Evolutionary conservation across 768 basidiomycete genomes (phyloP).

Genomic region (Boletus rubroflammeus): DNA sequence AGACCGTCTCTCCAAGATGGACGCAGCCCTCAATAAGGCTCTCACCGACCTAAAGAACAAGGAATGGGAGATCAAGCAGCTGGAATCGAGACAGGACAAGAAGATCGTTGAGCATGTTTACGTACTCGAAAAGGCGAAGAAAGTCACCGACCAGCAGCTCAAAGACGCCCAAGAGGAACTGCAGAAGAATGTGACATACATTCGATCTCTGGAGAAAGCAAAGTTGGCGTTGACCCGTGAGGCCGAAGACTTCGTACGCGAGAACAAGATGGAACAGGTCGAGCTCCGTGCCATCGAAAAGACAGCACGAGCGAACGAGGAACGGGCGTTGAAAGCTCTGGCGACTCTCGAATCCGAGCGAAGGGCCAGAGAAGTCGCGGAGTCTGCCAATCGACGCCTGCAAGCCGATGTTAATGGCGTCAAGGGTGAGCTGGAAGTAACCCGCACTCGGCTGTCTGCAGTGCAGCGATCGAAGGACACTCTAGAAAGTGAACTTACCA

Average conservation of each 20-base stretch:
- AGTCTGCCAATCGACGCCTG: conserved; percentile 55
- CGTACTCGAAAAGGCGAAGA: conserved; percentile 93
- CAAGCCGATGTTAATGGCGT: conserved; percentile 58
- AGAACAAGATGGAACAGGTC: conserved; percentile 66
- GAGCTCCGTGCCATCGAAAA: conserved; percentile 70
- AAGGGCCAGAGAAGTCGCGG: conserved; percentile 59
- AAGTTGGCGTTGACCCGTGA: conserved; percentile 72
- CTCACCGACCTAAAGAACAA: conserved; percentile 75
- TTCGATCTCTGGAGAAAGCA: conserved; percentile 84
- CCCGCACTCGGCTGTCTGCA: conserved; percentile 47
- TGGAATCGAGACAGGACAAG: conserved; percentile 88
- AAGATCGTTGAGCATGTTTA: conserved; percentile 99
- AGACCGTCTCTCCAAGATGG: conserved; percentile 66
- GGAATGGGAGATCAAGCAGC: conserved; percentile 83
- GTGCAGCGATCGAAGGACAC: conserved; percentile 61
- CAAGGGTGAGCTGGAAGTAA: conserved; percentile 54
- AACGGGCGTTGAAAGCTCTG: conserved; percentile 51
- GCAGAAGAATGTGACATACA: conserved; percentile 66
- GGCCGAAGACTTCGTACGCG: conserved; percentile 75
- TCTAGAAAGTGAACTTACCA: conserved; percentile 63
- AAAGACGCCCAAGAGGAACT: conserved; percentile 77
- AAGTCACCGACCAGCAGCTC: conserved; percentile 88
- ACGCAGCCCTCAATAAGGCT: conserved; percentile 77
- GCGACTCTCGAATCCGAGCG: conserved; percentile 66
- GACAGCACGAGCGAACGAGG: conserved; percentile 56